phyloP scores from a whole-genome alignment of 495 filamentous ascomycete genomes.

The Apodospora peruviana region DNA sequence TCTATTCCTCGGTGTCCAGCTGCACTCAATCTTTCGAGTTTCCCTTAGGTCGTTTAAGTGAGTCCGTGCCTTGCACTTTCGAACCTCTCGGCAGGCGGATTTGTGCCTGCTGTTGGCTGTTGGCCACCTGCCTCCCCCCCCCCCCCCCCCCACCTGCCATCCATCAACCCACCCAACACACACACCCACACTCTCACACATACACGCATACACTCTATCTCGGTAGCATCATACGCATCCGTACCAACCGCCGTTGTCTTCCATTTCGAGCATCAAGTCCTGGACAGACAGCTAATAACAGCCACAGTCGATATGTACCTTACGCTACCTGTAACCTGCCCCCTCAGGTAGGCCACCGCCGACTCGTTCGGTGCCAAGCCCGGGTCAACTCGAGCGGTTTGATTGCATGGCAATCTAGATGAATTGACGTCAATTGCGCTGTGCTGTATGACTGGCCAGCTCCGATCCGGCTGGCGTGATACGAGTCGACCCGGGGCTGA shows the following conservation, averaged over 20 bases:
- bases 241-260: neutral
- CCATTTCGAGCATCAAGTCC: neutral
- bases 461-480: conserved; percentile 9
- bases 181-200: neutral
- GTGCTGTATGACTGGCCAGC: conserved; percentile 13
- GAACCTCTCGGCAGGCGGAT: neutral
- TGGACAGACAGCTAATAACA: neutral
- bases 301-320: neutral
- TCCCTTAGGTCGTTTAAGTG: neutral
- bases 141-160: no score
- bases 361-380: conserved; percentile 20
- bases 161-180: neutral
- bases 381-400: conserved; percentile 21
- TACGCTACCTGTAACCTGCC: neutral
- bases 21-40: neutral
- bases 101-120: no score
- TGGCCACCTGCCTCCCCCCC: no score
- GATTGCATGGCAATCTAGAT: conserved; percentile 30
- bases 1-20: neutral
- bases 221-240: no score
- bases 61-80: neutral
- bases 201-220: neutral
- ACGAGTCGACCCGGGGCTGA: conserved; percentile 12
- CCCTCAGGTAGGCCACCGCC: neutral
- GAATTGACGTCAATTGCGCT: conserved; percentile 30